Conservation (phyloP, 768 basidiomycete species). For the Hypholoma sublateritium region DNA sequence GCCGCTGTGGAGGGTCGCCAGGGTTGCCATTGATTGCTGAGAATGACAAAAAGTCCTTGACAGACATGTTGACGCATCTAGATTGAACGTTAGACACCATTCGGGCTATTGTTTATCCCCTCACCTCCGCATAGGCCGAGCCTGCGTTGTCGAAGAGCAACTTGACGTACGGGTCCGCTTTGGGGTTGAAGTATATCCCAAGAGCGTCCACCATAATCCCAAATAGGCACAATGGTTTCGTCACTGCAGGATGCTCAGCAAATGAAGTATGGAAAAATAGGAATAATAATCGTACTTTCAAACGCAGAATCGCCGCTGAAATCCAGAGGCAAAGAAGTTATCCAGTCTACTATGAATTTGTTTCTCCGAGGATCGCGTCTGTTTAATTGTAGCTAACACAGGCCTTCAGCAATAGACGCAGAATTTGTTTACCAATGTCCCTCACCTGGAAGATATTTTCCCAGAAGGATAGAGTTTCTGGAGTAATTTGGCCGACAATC, state of each 20-base stretch:
- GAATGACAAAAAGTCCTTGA: conserved; percentile 57
- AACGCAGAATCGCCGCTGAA: conserved; percentile 88
- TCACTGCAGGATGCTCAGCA: conserved; percentile 47
- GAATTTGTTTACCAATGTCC: neutral
- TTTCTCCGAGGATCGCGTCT: conserved; percentile 82
- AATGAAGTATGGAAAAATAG: neutral
- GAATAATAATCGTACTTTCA: conserved; percentile 46
- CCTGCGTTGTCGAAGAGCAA: conserved; percentile 74
- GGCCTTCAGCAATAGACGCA: neutral
- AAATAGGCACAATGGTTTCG: conserved; percentile 68
- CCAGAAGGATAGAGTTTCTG: conserved; percentile 82
- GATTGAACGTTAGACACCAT: neutral
- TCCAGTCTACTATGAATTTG: conserved; percentile 72
- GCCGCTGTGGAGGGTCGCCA: conserved; percentile 54
- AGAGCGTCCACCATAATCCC: conserved; percentile 65
- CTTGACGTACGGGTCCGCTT: conserved; percentile 67
- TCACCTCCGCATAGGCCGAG: conserved; percentile 84
- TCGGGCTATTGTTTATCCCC: conserved; percentile 7
- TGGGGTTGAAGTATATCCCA: conserved; percentile 63
- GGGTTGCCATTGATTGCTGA: conserved; percentile 67
- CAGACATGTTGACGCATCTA: conserved; percentile 74
- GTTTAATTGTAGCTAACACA: conserved; percentile 40
- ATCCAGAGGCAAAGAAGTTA: conserved; percentile 73
- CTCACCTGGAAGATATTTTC: conserved; percentile 61
- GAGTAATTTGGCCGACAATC: conserved; percentile 76